These are phyloP conservation scores for Scenedesmus sp. DNA, from an alignment of 163 green algal genomes.

Conservation along the genomic window DNA sequence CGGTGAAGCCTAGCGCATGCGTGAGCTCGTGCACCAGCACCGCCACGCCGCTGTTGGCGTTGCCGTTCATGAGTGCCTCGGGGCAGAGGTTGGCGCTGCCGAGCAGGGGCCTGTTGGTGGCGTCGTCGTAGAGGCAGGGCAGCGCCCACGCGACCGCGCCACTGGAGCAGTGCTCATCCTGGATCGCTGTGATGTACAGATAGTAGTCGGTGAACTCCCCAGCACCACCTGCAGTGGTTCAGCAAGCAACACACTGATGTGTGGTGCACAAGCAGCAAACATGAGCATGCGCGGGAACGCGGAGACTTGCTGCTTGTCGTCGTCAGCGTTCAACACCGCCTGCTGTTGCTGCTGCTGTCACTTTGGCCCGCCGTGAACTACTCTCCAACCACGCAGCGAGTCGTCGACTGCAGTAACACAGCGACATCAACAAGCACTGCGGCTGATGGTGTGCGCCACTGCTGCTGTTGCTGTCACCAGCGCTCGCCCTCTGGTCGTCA, in stretches of 20 bases:
- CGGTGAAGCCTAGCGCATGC: slow-evolving; percentile 63
- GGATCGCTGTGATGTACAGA: slow-evolving; percentile 68
- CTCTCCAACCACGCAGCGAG: no score
- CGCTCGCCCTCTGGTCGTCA: neutral
- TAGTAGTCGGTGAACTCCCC: slow-evolving; percentile 69
- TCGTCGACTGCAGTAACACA: no score
- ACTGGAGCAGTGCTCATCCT: slow-evolving; percentile 60
- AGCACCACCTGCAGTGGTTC: slow-evolving; percentile 12
- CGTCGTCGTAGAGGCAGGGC: slow-evolving; percentile 65
- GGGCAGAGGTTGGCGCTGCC: slow-evolving; percentile 67
- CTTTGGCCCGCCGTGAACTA: no score
- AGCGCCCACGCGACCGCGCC: slow-evolving; percentile 67
- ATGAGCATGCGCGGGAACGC: neutral
- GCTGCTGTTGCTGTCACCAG: neutral
- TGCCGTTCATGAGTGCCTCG: slow-evolving; percentile 33
- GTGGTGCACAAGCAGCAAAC: neutral
- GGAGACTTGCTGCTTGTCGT: neutral
- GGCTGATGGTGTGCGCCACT: no score
- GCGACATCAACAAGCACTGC: no score
- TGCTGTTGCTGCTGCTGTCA: slow-evolving; percentile 24
- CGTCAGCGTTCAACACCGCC: neutral
- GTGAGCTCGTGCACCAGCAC: slow-evolving; percentile 71
- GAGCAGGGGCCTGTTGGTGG: slow-evolving; percentile 67
- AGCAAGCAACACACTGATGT: neutral
- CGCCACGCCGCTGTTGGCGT: slow-evolving; percentile 35